phyloP scores from a whole-genome alignment of 2,329 filamentous ascomycete species.

The Aspergillus tanneri region DNA sequence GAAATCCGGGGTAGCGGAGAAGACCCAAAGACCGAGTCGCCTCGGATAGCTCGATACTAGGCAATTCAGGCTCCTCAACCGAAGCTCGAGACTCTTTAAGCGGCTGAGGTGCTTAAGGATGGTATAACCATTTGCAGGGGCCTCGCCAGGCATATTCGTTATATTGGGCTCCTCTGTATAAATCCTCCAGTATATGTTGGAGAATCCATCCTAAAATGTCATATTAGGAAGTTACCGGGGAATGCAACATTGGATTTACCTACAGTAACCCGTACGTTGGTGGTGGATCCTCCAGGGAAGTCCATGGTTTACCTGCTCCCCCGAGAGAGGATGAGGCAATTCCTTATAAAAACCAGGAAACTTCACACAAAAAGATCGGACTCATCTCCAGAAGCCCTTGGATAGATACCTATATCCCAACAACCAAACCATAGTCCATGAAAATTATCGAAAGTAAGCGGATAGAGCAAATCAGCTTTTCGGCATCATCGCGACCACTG shows the following conservation, averaged over 20 bases:
- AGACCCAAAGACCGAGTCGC: conserved; percentile 42
- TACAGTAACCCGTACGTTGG: conserved; percentile 45
- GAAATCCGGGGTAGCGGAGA: conserved; percentile 41
- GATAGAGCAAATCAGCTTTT: conserved; percentile 20
- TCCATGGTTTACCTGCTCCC: conserved; percentile 40
- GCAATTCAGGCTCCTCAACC: conserved; percentile 37
- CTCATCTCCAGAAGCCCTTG: conserved; percentile 35
- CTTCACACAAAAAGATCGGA: conserved; percentile 24
- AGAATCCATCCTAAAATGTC: conserved; percentile 41
- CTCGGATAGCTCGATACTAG: conserved; percentile 40
- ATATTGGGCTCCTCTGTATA: conserved; percentile 40
- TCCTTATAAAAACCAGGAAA: conserved; percentile 29
- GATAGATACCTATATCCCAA: conserved; percentile 13
- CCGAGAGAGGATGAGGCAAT: conserved; percentile 26
- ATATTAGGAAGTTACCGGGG: conserved; percentile 21
- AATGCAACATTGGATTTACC: conserved; percentile 19
- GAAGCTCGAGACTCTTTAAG: conserved; percentile 40
- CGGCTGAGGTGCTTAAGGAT: conserved; percentile 41
- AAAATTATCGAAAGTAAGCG: conserved; percentile 21
- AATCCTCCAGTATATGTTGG: conserved; percentile 45
- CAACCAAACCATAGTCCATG: conserved; percentile 21
- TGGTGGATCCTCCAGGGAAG: conserved; percentile 44
- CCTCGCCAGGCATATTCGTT: conserved; percentile 30
- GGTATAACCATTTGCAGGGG: conserved; percentile 37
- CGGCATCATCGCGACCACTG: conserved; percentile 19